These are phyloP conservation scores for Ceratobasidium sp. DNA, from an alignment of 1,284 basidiomycete species.

Conservation along the genomic window DNA sequence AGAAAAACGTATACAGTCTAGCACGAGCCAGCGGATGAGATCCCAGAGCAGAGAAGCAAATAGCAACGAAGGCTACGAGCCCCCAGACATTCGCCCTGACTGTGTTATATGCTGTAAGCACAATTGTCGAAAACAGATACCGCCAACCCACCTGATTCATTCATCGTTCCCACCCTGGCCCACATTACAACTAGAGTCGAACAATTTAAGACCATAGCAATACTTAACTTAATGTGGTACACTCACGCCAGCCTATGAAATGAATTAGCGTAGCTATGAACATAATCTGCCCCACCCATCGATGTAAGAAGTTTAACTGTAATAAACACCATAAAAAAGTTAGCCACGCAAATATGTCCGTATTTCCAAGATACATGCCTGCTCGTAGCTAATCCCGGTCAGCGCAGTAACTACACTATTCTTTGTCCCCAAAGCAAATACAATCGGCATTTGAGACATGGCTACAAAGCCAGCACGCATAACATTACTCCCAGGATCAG, in stretches of 20 bases:
- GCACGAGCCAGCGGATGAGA: conserved; percentile 44
- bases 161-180: conserved; percentile 24
- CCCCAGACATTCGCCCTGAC: conserved; percentile 27
- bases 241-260: conserved; percentile 47
- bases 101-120: neutral
- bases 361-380: conserved; percentile 22
- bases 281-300: conserved; percentile 49
- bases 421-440: conserved; percentile 48
- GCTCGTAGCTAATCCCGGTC: conserved; percentile 46
- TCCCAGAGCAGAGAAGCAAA: conserved; percentile 44
- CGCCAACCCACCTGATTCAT: neutral
- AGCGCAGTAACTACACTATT: conserved; percentile 46
- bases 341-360: no score
- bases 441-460: conserved; percentile 48
- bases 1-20: conserved; percentile 45
- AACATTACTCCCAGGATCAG: conserved; percentile 27
- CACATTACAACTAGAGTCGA: conserved; percentile 49
- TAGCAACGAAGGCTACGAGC: conserved; percentile 43
- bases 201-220: no score
- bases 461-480: conserved; percentile 45
- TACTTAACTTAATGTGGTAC: neutral
- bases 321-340: neutral
- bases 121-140: neutral
- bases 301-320: conserved; percentile 50
- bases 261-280: conserved; percentile 49